phyloP scores from a whole-genome alignment of 306 rosid species.

The Gynostemma pentaphyllum region DNA sequence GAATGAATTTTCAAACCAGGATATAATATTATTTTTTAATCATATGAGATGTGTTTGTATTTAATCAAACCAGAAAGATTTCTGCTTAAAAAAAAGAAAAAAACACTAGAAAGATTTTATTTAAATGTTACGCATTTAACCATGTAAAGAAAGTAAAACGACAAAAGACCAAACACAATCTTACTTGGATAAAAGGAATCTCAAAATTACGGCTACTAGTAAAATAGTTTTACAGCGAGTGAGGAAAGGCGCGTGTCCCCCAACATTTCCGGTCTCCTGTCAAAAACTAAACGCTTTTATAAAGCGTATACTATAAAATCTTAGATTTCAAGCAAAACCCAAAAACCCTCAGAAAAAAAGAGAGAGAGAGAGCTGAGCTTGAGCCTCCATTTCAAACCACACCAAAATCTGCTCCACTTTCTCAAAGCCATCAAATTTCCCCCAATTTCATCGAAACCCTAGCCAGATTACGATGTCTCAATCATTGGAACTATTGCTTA shows the following conservation, averaged over 20 bases:
- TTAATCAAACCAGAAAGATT: too few relatives aligned
- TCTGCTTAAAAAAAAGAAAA: too few relatives aligned
- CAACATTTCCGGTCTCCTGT: neutral
- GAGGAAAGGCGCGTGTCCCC: neutral
- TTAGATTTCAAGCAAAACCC: conserved; percentile 12
- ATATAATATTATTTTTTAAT: too few relatives aligned
- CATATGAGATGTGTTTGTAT: too few relatives aligned
- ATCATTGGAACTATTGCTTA: conserved; percentile 77
- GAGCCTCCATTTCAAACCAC: conserved; percentile 8
- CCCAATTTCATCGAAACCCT: neutral
- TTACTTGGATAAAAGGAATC: too few relatives aligned
- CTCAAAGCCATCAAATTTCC: neutral
- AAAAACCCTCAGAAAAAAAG: conserved; percentile 11
- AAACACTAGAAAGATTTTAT: too few relatives aligned
- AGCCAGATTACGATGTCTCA: conserved; percentile 46
- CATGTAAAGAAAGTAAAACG: too few relatives aligned
- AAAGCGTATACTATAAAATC: conserved; percentile 9
- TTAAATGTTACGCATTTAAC: too few relatives aligned
- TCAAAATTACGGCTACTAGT: too few relatives aligned
- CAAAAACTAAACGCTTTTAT: neutral
- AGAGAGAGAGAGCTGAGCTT: too few relatives aligned
- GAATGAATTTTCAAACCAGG: too few relatives aligned
- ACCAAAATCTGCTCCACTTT: neutral
- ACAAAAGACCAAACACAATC: too few relatives aligned
- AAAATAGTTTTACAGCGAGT: neutral